A percentile compares a stretch with the other conserved stretches of the same genome.
phyloP scores from a whole-genome alignment of 805 yeast species.

The Teunomyces atbi region DNA sequence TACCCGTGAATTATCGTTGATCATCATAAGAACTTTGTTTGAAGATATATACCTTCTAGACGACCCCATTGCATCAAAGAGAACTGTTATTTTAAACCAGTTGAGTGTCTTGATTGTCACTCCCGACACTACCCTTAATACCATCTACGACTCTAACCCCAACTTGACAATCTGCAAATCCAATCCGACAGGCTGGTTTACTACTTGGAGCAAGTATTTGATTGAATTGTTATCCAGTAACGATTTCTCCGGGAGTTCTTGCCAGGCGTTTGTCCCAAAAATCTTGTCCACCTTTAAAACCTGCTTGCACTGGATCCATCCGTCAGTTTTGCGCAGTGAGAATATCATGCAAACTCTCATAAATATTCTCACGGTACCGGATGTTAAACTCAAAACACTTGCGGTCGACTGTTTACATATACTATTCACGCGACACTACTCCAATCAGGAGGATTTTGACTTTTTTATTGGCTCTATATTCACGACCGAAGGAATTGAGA shows the following conservation, averaged over 20 bases:
- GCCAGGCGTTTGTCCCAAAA: conserved; percentile 55
- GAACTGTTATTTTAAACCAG: conserved; percentile 75
- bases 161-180: conserved; percentile 64
- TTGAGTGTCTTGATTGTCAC: conserved; percentile 82
- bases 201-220: conserved; percentile 56
- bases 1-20: conserved; percentile 72
- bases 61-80: conserved; percentile 82
- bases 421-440: conserved; percentile 76
- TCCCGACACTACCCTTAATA: conserved; percentile 60
- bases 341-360: conserved; percentile 66
- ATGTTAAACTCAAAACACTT: conserved; percentile 69
- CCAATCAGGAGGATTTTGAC: conserved; percentile 64
- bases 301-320: conserved; percentile 87
- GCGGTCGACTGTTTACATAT: conserved; percentile 91
- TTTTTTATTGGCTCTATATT: conserved; percentile 79
- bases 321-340: conserved; percentile 65
- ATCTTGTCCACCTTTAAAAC: conserved; percentile 82
- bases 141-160: conserved; percentile 64
- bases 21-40: conserved; percentile 79
- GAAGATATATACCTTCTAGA: conserved; percentile 92
- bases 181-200: conserved; percentile 82
- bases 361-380: conserved; percentile 53
- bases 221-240: conserved; percentile 32
- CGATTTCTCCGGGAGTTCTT: conserved; percentile 23
- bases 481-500: conserved; percentile 66